Percentiles rank a stretch among this genome's conserved stretches.
Conservation (phyloP, 139 green algal species). For the Chlorella ohadii region DNA sequence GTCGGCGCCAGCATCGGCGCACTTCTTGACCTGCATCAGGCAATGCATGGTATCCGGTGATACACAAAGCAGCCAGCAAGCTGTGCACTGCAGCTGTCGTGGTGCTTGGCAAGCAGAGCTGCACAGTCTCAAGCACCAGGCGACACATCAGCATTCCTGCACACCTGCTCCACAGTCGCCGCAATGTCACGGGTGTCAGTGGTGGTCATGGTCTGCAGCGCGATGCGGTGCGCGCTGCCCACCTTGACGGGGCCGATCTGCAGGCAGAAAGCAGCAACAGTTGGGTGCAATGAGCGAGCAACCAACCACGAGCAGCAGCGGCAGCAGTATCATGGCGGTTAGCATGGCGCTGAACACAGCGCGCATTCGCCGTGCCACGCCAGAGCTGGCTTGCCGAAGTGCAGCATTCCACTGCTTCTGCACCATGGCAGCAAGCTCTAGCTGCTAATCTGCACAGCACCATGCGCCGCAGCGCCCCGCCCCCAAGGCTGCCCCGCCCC, state of each 20-base stretch:
- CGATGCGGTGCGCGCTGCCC: constrained; percentile 92
- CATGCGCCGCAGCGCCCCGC: background rate
- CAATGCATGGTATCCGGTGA: too few species aligned
- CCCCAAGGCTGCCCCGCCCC: background rate
- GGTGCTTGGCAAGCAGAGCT: background rate
- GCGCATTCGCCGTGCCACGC: too few species aligned
- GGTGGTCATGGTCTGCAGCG: constrained; percentile 99
- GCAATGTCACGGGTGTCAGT: constrained; percentile 95
- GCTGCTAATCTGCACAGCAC: background rate
- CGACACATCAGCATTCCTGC: background rate
- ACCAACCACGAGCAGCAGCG: background rate
- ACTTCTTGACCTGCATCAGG: constrained; percentile 93
- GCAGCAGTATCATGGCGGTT: too few species aligned
- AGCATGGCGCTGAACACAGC: background rate
- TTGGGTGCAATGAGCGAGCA: background rate
- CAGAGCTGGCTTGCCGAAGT: too few species aligned
- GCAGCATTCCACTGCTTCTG: too few species aligned
- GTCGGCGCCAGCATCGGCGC: constrained; percentile 94
- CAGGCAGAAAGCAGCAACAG: background rate
- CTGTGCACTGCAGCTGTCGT: too few species aligned
- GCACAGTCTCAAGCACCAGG: background rate
- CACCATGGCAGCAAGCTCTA: background rate
- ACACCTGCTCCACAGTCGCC: constrained; percentile 92
- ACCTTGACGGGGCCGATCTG: constrained; percentile 94
- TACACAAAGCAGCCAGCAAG: too few species aligned